Base-by-base conservation (phyloP, 1,139 yeast genomes). In the Zygotorulaspora mrakii region DNA sequence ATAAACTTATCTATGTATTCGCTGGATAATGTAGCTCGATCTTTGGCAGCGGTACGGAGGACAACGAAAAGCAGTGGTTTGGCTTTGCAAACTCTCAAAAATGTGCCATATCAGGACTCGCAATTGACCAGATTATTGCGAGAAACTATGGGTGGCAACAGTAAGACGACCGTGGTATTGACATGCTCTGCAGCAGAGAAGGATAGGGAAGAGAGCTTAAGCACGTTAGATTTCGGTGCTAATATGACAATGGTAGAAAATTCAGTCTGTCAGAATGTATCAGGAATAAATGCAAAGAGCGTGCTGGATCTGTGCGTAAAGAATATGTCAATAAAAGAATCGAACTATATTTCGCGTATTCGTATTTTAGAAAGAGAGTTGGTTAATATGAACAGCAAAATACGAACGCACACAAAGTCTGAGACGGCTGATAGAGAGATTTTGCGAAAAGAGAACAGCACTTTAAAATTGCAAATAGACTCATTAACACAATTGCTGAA, bases 81-180 rank as follows among this genome's bases (percentile, higher is more conserved):
- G 4, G 25, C 13, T 7, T 68, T 79, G 2, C 67, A 76, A 1
- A 87, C 30, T 24, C 31, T 29, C 10, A 28, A 28, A 16, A 29
- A 82, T 59, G 67, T 83, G 4, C 94, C 94, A 0, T 86, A 85
- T 53, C 69, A 95, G 45, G 95, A 86, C 54, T 85, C 95, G 0
- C 84, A 84, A 53, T 70, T 88, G 41, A 87, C 96, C 0, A 70
- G 95, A 45, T 79, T 88, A 10, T 65, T 88, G 30, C 94, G 86
- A 59, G 94, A 86, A 53, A 79, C 94, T 0, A 66, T 88, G 17
- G 95, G 95, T 2, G 96, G 96, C 1, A 87, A 88, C 59, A 79
- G 94, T 2, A 69, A 91, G 42, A 88, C 96, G 0, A 77, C 87
- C 1, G 68, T 88, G 37, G 80, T 88, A 25, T 73, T 88, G 34